Conservation (phyloP, 345 rosid genomes). For the Aurinia saxatilis region DNA sequence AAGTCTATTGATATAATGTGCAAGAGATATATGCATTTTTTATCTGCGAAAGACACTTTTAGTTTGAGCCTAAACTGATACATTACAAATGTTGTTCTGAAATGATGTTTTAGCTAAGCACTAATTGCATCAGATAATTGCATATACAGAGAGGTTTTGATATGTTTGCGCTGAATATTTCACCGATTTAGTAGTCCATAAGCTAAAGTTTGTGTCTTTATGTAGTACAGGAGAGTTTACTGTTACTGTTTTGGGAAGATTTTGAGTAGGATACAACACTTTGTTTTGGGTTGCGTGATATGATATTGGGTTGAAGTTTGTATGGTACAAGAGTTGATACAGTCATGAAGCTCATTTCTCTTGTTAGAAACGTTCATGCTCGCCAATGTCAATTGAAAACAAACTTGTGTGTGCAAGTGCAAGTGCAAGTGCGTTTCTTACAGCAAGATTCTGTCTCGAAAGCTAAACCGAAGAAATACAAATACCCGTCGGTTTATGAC, state of each 20-base stretch:
- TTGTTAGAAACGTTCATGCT: constrained; percentile 12
- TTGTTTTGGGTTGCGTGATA: background rate
- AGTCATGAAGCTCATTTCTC: constrained; percentile 31
- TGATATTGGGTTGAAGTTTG: constrained; percentile 13
- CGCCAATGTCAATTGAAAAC: constrained; percentile 3
- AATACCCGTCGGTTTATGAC: constrained; percentile 28
- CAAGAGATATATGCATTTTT: too few relatives aligned
- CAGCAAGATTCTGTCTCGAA: constrained; percentile 26
- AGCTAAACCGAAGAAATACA: constrained; percentile 26
- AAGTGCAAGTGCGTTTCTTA: constrained; percentile 19
- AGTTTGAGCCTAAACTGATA: background rate
- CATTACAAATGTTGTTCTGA: background rate
- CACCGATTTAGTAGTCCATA: background rate
- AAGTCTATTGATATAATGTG: background rate
- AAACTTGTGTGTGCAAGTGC: constrained; percentile 19
- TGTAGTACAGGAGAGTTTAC: constrained; percentile 2
- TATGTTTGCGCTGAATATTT: background rate
- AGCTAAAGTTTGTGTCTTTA: background rate
- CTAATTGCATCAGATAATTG: background rate
- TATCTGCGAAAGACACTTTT: background rate
- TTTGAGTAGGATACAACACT: background rate
- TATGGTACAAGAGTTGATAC: constrained; percentile 2
- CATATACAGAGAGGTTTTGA: background rate
- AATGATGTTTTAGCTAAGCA: background rate
- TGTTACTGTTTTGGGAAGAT: background rate